Evolutionary conservation across 345 rosid genomes (phyloP).

Genomic region (Punica granatum): DNA sequence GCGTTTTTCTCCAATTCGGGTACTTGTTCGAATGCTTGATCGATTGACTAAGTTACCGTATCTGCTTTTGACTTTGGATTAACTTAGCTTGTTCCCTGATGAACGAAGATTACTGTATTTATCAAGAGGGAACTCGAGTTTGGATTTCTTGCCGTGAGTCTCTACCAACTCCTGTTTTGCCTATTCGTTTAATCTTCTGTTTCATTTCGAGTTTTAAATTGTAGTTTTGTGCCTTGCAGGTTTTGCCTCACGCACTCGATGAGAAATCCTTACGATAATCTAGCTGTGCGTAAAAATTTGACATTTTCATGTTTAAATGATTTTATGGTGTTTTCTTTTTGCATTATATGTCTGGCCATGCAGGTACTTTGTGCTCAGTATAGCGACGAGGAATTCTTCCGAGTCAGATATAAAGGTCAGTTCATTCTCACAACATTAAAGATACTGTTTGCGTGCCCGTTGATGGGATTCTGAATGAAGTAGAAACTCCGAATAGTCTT

Average conservation of each 20-base stretch:
- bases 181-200: neutral
- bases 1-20: too few relatives aligned
- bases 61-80: neutral
- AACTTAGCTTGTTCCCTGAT: neutral
- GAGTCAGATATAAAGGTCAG: constrained; percentile 65
- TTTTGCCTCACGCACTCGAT: constrained; percentile 56
- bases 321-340: too few relatives aligned
- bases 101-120: constrained; percentile 57
- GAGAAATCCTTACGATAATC: constrained; percentile 51
- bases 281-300: constrained; percentile 41
- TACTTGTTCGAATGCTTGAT: neutral
- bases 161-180: constrained; percentile 6
- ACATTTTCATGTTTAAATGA: neutral
- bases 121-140: constrained; percentile 77
- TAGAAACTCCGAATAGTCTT: neutral
- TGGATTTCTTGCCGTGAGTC: constrained; percentile 80
- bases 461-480: neutral
- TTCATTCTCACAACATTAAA: neutral
- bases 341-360: neutral
- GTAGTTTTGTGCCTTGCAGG: constrained; percentile 28
- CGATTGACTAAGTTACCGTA: neutral
- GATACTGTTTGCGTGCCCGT: neutral
- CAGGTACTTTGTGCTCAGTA: constrained; percentile 85
- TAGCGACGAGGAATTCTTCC: constrained; percentile 77
- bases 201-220: neutral